Conservation (phyloP, 2,329 filamentous ascomycete genomes). For the Penicillium sp. region DNA sequence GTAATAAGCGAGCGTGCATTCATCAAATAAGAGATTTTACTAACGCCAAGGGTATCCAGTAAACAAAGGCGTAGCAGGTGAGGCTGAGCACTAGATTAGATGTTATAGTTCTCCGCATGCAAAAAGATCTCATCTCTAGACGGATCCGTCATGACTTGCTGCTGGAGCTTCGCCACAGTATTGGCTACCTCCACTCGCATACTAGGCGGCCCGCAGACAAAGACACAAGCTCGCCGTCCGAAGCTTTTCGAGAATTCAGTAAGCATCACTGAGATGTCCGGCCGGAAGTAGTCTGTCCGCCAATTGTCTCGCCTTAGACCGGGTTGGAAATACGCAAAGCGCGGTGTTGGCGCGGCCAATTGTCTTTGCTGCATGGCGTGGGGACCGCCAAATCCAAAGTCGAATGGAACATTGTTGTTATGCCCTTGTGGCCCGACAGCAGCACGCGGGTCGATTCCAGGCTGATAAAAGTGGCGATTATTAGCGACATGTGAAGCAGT, state of each 20-base stretch:
- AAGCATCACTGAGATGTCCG: constrained; percentile 84
- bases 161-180: constrained; percentile 80
- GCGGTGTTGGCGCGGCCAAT: constrained; percentile 66
- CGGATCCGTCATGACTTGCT: constrained; percentile 77
- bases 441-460: constrained; percentile 11
- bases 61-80: constrained; percentile 7
- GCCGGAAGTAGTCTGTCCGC: constrained; percentile 89
- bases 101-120: constrained; percentile 92
- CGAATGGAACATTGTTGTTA: constrained; percentile 51
- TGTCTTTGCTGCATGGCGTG: constrained; percentile 83
- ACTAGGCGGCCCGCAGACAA: constrained; percentile 84
- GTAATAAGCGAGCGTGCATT: constrained; percentile 7
- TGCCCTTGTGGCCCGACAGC: constrained; percentile 5
- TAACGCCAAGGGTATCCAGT: constrained; percentile 26
- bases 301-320: constrained; percentile 68
- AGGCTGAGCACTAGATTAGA: constrained; percentile 55
- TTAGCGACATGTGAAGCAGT: constrained; percentile 28
- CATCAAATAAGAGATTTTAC: constrained; percentile 2
- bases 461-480: constrained; percentile 26
- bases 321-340: constrained; percentile 75
- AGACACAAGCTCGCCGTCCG: constrained; percentile 81
- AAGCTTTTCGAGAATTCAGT: constrained; percentile 80
- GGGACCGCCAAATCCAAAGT: constrained; percentile 80
- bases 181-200: constrained; percentile 90
- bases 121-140: constrained; percentile 87